phyloP scores from a whole-genome alignment of 2,329 filamentous ascomycete species.

The Exophiala sp. region DNA sequence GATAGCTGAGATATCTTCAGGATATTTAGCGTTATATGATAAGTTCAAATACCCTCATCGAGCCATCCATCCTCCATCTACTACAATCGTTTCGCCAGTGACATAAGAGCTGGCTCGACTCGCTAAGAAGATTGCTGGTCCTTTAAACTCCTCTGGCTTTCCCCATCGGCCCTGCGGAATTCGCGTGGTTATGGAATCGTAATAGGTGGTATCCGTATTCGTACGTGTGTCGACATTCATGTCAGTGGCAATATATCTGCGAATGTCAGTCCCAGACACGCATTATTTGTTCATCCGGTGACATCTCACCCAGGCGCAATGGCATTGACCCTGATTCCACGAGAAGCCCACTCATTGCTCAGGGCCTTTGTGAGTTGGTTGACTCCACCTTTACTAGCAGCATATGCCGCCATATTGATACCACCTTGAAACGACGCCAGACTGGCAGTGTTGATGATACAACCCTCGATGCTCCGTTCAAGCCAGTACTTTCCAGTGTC shows the following conservation, averaged over 20 bases:
- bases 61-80: constrained; percentile 18
- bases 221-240: constrained; percentile 10
- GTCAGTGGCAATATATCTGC: constrained; percentile 19
- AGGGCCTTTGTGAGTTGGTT: constrained; percentile 79
- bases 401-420: constrained; percentile 74
- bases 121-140: constrained; percentile 1
- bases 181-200: constrained; percentile 2
- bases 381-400: constrained; percentile 78
- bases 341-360: constrained; percentile 75
- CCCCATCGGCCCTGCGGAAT: constrained; percentile 23
- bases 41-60: background rate
- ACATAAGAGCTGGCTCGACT: constrained; percentile 19
- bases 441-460: constrained; percentile 64
- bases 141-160: constrained; percentile 14
- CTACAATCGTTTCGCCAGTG: constrained; percentile 17
- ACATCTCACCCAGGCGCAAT: constrained; percentile 73
- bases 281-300: background rate
- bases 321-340: constrained; percentile 77
- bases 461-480: constrained; percentile 52
- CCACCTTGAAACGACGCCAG: constrained; percentile 77
- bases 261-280: background rate
- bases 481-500: constrained; percentile 49
- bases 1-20: too few relatives aligned
- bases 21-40: too few relatives aligned
- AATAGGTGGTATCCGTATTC: constrained; percentile 1